Evolutionary conservation across 331 rosid genomes (phyloP), one percentile per base, ranked within the genome.

Genomic region (Quercus tomentella): DNA sequence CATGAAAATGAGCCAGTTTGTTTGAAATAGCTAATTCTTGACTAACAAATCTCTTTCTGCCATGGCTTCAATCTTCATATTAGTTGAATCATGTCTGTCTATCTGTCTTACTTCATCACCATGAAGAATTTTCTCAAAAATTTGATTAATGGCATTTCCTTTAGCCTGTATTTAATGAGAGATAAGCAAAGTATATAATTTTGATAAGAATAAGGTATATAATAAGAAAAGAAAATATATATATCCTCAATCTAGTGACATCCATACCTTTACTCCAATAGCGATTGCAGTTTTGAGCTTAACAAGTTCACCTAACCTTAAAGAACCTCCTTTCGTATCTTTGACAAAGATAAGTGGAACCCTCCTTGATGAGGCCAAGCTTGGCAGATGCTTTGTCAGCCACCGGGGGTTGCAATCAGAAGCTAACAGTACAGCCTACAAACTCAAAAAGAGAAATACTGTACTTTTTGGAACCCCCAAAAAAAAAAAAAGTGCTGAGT

Each of bases 201-300:
- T 15, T 33, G 75, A 61, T 63, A 21, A 55, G 54, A 49, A 12
- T 49, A 12, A 49, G 1, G n/a, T 15, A 33, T 9, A 28, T 41
- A 18, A 5, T 17, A 61, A 49, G 5, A 2, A n/a, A 76, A 70
- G 2, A 21, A 18, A 45, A 5, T 67, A 15, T 10, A 15, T 10
- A 4, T 14, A 33, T 41, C 31, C 33, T 70, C 73, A 66, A 56
- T 5, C 63, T 67, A 37, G 78, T 31, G 20, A 21, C 56, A 58
- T 69, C 18, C 77, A 74, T 54, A 92, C 97, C 98, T 92, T 94
- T 62, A 94, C 77, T 62, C 98, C 98, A 56, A 92, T 73, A 21
- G 96, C 93, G 76, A 94, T 87, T 58, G 97, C 93, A 20, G 97
- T 92, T 86, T 87, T 92, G 54, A 92, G 82, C 51, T 87, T 86